Evolutionary conservation across 768 basidiomycete species (phyloP), one percentile per base, ranked within the genome.

Genomic region (Pleurotus djamor): DNA sequence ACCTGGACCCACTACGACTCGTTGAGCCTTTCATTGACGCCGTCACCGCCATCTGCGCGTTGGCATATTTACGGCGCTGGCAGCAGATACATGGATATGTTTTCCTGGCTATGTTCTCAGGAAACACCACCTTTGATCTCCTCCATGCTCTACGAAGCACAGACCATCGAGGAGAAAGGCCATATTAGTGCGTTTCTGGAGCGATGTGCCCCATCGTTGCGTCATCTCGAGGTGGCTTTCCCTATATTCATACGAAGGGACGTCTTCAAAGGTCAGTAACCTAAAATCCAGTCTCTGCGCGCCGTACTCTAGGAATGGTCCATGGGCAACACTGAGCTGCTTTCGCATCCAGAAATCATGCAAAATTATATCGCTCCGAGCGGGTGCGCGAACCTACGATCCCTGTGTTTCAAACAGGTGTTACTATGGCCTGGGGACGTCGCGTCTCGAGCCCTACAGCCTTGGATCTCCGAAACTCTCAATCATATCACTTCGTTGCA

Each of bases 11-110:
- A 56, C 35, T 44, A 9, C 28, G 44, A 41, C 28, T 41, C 54
- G 38, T 5, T 32, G 13, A 32, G 21, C 21, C 38, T 56, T 14
- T 32, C 21, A 13, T 32, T 56, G 38, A 56, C 7, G 38, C 54
- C 21, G 17, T 32, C 54, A 14, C 38, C 44, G 16, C 37, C 54
- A 1, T 56, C 54, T 9, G 37, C 54, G 4, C 38, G 54, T 1
- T 56, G 54, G 54, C 28, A 56, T 21, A 56, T 56, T 44, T 34
- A 45, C 33, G 54, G 41, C 10, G 28, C 54, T 33, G 54, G 54
- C 16, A 44, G 10, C 38, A 14, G 38, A 12, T 43, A 43, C 54
- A 28, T 21, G 17, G 54, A 56, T 32, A 17, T 56, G 16, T 56
- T 38, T n/a, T 28, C 37, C 16, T 56, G 54, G 54, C 54, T 56